Conservation (phyloP, 2,329 filamentous ascomycete genomes). For the Diaporthe citrichinensis region DNA sequence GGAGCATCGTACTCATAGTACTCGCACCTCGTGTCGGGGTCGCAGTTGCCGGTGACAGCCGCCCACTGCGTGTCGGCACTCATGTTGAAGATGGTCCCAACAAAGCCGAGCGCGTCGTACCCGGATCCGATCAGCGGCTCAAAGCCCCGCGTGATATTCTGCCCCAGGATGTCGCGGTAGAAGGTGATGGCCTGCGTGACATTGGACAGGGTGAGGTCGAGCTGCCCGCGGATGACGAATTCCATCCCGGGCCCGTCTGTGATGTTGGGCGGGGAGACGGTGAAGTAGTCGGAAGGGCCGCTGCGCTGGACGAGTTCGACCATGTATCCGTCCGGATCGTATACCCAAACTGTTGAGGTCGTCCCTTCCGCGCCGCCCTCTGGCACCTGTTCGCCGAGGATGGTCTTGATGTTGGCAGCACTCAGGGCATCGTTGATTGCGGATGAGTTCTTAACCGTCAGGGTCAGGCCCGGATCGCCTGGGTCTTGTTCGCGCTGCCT, state of each 20-base stretch:
- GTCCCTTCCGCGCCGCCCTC: neutral
- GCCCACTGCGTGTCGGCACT: constrained; percentile 10
- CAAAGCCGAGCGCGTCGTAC: neutral
- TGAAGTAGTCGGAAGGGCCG: constrained; percentile 13
- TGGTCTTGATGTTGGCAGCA: neutral
- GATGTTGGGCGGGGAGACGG: constrained; percentile 10
- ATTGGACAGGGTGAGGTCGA: constrained; percentile 12
- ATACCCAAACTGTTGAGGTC: neutral
- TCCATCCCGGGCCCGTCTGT: constrained; percentile 2
- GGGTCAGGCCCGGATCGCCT: neutral
- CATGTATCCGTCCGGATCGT: constrained; percentile 1
- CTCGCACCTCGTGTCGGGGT: constrained; percentile 7
- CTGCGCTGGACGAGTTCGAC: constrained; percentile 19
- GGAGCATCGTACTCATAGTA: neutral
- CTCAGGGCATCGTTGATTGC: neutral
- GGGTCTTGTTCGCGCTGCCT: constrained; percentile 16
- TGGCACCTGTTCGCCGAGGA: neutral
- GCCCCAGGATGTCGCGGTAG: constrained; percentile 11
- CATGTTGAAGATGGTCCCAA: constrained; percentile 8
- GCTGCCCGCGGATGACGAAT: constrained; percentile 14
- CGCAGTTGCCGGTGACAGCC: neutral
- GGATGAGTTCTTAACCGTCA: constrained; percentile 9
- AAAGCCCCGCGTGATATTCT: neutral
- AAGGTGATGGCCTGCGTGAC: constrained; percentile 7
- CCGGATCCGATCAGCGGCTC: neutral